phyloP scores from a whole-genome alignment of 2,329 filamentous ascomycete genomes.

The Pseudocercospora fijiensis region DNA sequence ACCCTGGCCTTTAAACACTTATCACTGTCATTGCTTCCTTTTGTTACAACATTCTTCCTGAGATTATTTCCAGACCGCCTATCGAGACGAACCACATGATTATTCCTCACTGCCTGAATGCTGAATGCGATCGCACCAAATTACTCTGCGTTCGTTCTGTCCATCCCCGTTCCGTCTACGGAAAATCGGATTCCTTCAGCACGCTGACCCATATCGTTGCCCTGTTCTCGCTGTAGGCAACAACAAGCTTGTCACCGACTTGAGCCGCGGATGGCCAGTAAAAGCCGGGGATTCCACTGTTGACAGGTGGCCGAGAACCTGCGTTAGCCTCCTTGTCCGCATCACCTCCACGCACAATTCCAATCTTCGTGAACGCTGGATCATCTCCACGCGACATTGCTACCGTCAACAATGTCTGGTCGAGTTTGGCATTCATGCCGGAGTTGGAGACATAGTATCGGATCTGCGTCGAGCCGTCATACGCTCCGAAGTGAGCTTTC shows the following conservation, averaged over 20 bases:
- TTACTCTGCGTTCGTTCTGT: too few relatives aligned
- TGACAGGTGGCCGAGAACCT: constrained; percentile 6
- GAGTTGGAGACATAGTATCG: constrained; percentile 14
- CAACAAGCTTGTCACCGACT: constrained; percentile 15
- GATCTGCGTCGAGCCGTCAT: constrained; percentile 7
- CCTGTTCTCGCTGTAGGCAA: constrained; percentile 18
- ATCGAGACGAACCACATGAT: too few relatives aligned
- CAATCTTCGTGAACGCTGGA: constrained; percentile 11
- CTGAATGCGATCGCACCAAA: too few relatives aligned
- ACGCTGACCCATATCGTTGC: constrained; percentile 17
- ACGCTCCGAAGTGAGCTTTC: constrained; percentile 16
- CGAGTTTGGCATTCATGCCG: constrained; percentile 6
- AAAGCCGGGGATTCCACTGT: constrained; percentile 12
- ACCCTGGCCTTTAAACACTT: too few relatives aligned
- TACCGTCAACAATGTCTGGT: constrained; percentile 12
- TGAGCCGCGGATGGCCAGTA: constrained; percentile 17
- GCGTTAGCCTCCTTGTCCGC: background rate
- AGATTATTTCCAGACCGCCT: too few relatives aligned
- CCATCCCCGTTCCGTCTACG: too few relatives aligned
- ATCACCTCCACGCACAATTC: constrained; percentile 20
- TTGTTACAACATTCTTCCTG: too few relatives aligned
- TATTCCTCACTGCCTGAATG: too few relatives aligned
- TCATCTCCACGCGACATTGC: constrained; percentile 14
- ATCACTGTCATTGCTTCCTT: too few relatives aligned
- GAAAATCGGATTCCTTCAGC: constrained; percentile 9